These are phyloP conservation scores for Trypanosoma brucei DNA, from an alignment of 208 protist species.

Conservation along the genomic window DNA sequence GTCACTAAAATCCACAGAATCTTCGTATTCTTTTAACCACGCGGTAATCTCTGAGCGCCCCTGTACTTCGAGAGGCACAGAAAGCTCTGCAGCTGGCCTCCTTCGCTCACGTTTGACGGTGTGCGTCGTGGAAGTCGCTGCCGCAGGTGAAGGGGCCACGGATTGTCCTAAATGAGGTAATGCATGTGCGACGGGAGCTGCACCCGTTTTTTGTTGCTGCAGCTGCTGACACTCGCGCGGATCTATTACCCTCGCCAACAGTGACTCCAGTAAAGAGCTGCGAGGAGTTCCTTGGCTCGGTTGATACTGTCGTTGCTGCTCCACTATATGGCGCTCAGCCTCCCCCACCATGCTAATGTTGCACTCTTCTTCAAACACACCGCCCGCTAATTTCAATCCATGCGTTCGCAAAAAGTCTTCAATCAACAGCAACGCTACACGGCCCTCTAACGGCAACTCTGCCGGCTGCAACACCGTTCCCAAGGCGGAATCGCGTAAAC, in stretches of 20 bases:
- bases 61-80: neutral
- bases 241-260: neutral
- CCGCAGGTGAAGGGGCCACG: neutral
- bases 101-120: neutral
- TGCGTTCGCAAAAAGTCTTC: slow-evolving; percentile 64
- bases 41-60: slow-evolving; percentile 25
- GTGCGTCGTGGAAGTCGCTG: neutral
- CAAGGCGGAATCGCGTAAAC: slow-evolving; percentile 39
- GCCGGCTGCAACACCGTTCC: slow-evolving; percentile 22
- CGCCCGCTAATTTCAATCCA: slow-evolving; percentile 41
- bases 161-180: neutral
- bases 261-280: neutral
- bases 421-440: slow-evolving; percentile 60
- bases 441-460: slow-evolving; percentile 19
- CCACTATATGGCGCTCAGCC: slow-evolving; percentile 2
- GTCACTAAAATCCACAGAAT: slow-evolving; percentile 61
- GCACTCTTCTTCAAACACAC: slow-evolving; percentile 64
- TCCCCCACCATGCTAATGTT: slow-evolving; percentile 22
- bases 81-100: neutral
- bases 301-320: neutral
- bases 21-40: slow-evolving; percentile 47
- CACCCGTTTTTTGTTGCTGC: neutral
- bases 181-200: neutral
- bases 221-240: neutral
- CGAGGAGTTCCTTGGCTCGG: neutral